Percentiles rank a stretch among this genome's conserved stretches.
These are phyloP conservation scores for Endocalyx cinctus DNA, from an alignment of 2,329 filamentous ascomycete species.

Conservation along the genomic window DNA sequence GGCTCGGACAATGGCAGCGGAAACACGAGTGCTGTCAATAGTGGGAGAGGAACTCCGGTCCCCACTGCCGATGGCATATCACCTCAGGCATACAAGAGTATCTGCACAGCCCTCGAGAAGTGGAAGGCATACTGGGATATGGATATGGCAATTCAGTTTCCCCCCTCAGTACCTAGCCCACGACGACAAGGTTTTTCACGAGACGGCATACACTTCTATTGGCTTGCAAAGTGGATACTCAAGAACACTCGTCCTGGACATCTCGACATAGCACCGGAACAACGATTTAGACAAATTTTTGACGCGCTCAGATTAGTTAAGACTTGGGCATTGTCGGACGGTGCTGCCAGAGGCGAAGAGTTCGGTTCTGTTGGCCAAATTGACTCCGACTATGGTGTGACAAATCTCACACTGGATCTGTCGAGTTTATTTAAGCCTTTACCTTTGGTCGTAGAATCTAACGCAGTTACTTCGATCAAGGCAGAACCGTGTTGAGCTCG, in stretches of 20 bases:
- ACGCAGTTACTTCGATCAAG: conserved; percentile 38
- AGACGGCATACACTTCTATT: conserved; percentile 70
- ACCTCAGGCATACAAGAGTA: conserved; percentile 41
- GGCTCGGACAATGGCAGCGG: conserved; percentile 37
- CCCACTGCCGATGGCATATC: conserved; percentile 34
- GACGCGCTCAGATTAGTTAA: conserved; percentile 56
- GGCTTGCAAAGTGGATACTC: conserved; percentile 62
- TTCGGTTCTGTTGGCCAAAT: conserved; percentile 65
- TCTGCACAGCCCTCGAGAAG: conserved; percentile 59
- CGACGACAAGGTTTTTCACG: conserved; percentile 65
- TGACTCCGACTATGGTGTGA: conserved; percentile 60
- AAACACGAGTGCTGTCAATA: conserved; percentile 40
- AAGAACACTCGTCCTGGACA: conserved; percentile 52
- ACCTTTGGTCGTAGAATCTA: conserved; percentile 38
- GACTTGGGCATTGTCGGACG: conserved; percentile 58
- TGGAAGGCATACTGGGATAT: conserved; percentile 70
- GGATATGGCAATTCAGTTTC: conserved; percentile 66
- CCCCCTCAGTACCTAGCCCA: conserved; percentile 46
- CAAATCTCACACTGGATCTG: conserved; percentile 66
- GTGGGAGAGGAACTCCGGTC: conserved; percentile 42
- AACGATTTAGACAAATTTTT: conserved; percentile 57
- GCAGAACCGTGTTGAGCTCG: conserved; percentile 29
- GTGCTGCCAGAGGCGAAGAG: conserved; percentile 60
- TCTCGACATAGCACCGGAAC: conserved; percentile 52
- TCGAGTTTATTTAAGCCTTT: conserved; percentile 64